Base-by-base conservation (phyloP, 2,329 filamentous ascomycete genomes). In the Periconia digitata region DNA sequence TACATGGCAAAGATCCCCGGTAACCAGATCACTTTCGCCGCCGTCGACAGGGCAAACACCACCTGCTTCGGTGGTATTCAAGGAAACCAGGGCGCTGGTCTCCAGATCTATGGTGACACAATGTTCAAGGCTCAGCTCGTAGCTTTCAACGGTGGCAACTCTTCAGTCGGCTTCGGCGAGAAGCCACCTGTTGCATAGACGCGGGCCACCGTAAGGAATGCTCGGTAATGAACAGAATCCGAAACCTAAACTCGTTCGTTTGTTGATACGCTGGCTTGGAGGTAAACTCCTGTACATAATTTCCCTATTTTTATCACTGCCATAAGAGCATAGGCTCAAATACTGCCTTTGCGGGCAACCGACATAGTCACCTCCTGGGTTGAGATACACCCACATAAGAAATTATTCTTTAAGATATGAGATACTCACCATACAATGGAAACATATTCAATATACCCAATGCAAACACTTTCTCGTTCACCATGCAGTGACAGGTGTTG, bases 1-100 rank as follows among this genome's bases (percentile, higher is more conserved):
- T 81, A 80, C 67, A 81, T 78, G 76, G 83, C 84, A 15, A 78
- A 71, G 32, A 73, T 85, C 29, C 77, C 76, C 47, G 82, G 81
- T 6, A 62, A 64, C 20, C 74, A 63, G 49, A 63, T 74, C 53
- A 73, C 64, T 7, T 73, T 73, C 41, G 67, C 72, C 8, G 51
- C 64, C 7, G 66, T 71, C 24, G 71, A 73, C 37, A 36, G 64
- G 34, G 62, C 63, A 35, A 73, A 73, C 43, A 75, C 76, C 36
- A 81, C 75, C 46, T 89, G 86, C 74, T 88, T 86, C 56, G 86
- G 85, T 50, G 85, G 85, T 57, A 71, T 89, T 16, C 86, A 89
- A 72, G 76, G 79, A 24, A 82, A 80, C 40, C 62, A 62, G 46
- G 74, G 77, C 1, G 72, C 73, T 13, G 71, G 73, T 22, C 67